Conservation (phyloP, 2,329 filamentous ascomycete genomes). For the Botrytis hyacinthi region DNA sequence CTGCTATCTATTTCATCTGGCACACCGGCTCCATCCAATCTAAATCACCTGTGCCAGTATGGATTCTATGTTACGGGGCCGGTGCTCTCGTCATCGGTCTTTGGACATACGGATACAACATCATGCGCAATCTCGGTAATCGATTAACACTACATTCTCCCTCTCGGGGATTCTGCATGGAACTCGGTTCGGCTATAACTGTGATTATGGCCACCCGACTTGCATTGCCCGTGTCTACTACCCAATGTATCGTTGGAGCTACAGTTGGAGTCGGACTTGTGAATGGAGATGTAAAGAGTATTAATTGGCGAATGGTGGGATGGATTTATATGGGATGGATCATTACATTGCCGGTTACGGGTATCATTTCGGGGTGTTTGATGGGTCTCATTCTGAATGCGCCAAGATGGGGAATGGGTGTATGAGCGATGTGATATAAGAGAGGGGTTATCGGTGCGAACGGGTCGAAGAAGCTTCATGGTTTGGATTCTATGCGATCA, state of each 20-base stretch:
- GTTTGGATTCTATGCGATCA: background rate
- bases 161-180: conserved; percentile 64
- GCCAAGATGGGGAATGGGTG: background rate
- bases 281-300: conserved; percentile 66
- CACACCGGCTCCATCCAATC: conserved; percentile 44
- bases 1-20: conserved; percentile 68
- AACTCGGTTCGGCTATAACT: conserved; percentile 74
- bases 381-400: conserved; percentile 20
- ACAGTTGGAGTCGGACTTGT: conserved; percentile 75
- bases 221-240: conserved; percentile 70
- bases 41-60: conserved; percentile 67
- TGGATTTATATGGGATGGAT: conserved; percentile 66
- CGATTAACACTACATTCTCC: conserved; percentile 41
- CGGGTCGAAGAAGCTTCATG: background rate
- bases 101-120: conserved; percentile 75
- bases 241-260: conserved; percentile 78
- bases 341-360: conserved; percentile 21
- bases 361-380: conserved; percentile 20
- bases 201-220: conserved; percentile 70
- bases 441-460: too few species aligned
- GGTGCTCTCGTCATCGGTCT: conserved; percentile 54
- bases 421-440: background rate
- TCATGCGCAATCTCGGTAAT: conserved; percentile 48
- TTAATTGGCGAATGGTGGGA: conserved; percentile 73
- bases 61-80: conserved; percentile 43